phyloP scores from a whole-genome alignment of 2,329 filamentous ascomycete genomes.

The Simplicillium aogashimaense region DNA sequence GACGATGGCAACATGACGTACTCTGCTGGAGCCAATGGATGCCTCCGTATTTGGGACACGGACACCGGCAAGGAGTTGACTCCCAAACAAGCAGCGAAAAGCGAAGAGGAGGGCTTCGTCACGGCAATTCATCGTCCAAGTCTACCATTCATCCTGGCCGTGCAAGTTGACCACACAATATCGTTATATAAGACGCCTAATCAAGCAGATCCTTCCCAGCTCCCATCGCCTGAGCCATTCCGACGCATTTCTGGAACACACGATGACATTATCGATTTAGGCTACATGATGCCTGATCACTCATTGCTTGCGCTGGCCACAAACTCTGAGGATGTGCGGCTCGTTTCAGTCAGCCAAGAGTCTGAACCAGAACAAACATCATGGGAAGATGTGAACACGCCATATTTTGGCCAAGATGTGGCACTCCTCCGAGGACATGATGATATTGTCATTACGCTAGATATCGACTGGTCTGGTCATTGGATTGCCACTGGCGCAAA shows the following conservation, averaged over 20 bases:
- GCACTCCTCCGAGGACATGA: conserved; percentile 80
- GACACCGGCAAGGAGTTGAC: conserved; percentile 72
- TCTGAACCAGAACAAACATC: conserved; percentile 11
- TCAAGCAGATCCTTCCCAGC: conserved; percentile 21
- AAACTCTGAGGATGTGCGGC: conserved; percentile 85
- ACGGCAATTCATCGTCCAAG: conserved; percentile 57
- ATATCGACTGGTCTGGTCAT: conserved; percentile 92
- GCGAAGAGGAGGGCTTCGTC: conserved; percentile 59
- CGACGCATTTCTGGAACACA: conserved; percentile 89
- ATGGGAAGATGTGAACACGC: conserved; percentile 18
- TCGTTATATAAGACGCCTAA: conserved; percentile 53
- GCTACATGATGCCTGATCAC: conserved; percentile 70
- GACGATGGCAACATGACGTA: conserved; percentile 62
- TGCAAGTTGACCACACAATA: conserved; percentile 85
- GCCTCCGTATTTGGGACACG: conserved; percentile 74
- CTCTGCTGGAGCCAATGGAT: conserved; percentile 76
- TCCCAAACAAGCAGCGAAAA: conserved; percentile 52
- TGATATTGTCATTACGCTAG: conserved; percentile 90
- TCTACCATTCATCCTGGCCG: conserved; percentile 63
- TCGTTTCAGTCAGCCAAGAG: conserved; percentile 59
- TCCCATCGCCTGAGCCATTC: conserved; percentile 39
- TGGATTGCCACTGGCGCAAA: conserved; percentile 96
- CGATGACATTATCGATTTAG: conserved; percentile 93
- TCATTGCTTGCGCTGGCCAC: conserved; percentile 84
- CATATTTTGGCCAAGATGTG: conserved; percentile 84